Conservation (phyloP, 345 rosid genomes). For the Pseudoturritis turrita region DNA sequence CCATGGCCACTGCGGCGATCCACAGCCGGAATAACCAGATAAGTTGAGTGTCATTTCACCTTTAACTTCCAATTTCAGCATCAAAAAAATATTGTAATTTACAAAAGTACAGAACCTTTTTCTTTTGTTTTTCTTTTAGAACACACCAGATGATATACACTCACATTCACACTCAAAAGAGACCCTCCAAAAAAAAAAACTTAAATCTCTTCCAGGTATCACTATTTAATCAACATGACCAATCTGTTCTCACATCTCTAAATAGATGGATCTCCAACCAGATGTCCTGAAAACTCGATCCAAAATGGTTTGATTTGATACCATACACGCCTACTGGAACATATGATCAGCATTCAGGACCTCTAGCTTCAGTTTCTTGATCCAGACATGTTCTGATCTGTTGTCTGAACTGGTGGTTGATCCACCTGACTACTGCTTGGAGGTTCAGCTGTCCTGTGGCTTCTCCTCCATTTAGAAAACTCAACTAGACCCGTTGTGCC, state of each 20-base stretch:
- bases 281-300: neutral
- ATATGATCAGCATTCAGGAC: neutral
- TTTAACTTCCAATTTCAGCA: neutral
- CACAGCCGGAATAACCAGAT: no score
- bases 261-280: neutral
- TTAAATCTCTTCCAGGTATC: neutral
- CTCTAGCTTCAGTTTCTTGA: constrained; percentile 9
- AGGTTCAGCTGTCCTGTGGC: constrained; percentile 22
- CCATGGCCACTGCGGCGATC: no score
- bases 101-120: neutral
- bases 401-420: constrained; percentile 18
- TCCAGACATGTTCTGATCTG: constrained; percentile 20
- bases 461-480: constrained; percentile 41
- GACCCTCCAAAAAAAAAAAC: neutral
- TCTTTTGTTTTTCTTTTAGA: neutral
- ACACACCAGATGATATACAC: neutral
- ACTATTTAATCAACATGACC: constrained; percentile 11
- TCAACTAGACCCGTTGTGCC: constrained; percentile 45
- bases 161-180: constrained; percentile 5
- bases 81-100: neutral
- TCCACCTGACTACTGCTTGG: constrained; percentile 17
- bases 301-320: neutral
- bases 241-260: constrained; percentile 15
- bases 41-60: neutral
- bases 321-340: neutral